These are phyloP conservation scores for Platanthera zijinensis DNA, from an alignment of 106 monocot species.

Conservation along the genomic window DNA sequence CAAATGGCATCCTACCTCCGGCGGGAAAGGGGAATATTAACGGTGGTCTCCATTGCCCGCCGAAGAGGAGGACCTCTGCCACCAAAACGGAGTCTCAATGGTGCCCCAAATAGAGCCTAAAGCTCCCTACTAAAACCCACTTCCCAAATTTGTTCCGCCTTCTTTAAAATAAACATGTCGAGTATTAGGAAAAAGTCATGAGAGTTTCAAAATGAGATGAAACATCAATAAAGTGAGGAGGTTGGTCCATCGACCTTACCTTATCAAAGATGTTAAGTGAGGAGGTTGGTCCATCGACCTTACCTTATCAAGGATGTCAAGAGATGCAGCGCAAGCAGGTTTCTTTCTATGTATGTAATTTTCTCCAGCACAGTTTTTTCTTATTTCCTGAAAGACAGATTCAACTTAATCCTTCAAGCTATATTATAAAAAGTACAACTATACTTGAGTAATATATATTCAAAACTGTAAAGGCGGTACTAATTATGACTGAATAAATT, in stretches of 20 bases:
- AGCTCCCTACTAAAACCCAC: no score
- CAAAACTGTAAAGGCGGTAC: background rate
- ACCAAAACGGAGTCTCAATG: no score
- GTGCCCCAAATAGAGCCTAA: no score
- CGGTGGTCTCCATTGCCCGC: no score
- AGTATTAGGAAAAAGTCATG: background rate
- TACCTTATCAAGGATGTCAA: background rate
- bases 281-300: background rate
- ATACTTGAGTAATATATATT: background rate
- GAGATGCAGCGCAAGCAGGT: background rate
- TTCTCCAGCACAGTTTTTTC: background rate
- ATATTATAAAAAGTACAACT: background rate
- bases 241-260: background rate
- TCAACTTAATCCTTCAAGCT: background rate
- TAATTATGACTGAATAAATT: background rate
- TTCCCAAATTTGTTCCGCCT: no score
- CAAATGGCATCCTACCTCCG: no score
- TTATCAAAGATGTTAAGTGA: conserved; percentile 1
- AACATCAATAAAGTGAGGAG: background rate
- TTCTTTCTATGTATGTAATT: conserved; percentile 2
- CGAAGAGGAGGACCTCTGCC: no score
- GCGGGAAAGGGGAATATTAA: no score
- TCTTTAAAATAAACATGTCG: no score
- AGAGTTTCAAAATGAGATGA: background rate
- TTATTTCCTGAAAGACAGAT: background rate